These are phyloP conservation scores for Naematelia aurantialba DNA, from an alignment of 768 basidiomycete species.

Conservation along the genomic window DNA sequence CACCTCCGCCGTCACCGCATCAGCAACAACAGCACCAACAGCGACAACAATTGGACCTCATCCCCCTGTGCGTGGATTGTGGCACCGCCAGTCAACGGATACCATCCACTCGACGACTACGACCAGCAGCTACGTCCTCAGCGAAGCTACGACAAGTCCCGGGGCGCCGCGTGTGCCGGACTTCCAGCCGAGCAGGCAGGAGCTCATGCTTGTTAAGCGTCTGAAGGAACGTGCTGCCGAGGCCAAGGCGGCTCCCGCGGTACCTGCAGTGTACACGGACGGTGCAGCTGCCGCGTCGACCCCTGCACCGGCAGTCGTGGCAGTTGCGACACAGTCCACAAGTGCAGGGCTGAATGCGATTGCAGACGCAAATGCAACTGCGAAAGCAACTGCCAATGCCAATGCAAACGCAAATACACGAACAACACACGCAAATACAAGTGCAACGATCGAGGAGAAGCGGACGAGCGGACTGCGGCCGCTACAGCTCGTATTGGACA, in stretches of 20 bases:
- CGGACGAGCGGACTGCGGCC: constrained; percentile 17
- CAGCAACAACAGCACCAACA: too few species aligned
- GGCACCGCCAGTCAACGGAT: constrained; percentile 18
- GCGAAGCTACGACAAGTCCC: constrained; percentile 1
- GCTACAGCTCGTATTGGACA: constrained; percentile 13
- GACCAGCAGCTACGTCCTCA: constrained; percentile 1
- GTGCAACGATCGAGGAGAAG: constrained; percentile 2
- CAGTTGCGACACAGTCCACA: too few species aligned
- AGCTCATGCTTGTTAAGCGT: constrained; percentile 17
- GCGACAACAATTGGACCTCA: constrained; percentile 1
- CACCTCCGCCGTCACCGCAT: too few species aligned
- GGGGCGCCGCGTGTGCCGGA: neutral
- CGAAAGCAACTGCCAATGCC: too few species aligned
- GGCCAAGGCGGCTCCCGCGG: neutral
- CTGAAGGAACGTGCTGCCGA: constrained; percentile 15
- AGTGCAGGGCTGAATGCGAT: too few species aligned
- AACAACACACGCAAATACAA: neutral
- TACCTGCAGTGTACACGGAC: too few species aligned
- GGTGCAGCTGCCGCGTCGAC: too few species aligned
- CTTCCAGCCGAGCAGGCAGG: constrained; percentile 12
- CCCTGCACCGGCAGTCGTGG: too few species aligned
- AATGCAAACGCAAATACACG: too few species aligned
- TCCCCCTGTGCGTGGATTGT: constrained; percentile 1
- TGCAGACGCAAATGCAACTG: too few species aligned
- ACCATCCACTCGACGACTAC: constrained; percentile 13